Base-by-base conservation (phyloP, 441 rosid genomes). In the Kokia cookei region DNA sequence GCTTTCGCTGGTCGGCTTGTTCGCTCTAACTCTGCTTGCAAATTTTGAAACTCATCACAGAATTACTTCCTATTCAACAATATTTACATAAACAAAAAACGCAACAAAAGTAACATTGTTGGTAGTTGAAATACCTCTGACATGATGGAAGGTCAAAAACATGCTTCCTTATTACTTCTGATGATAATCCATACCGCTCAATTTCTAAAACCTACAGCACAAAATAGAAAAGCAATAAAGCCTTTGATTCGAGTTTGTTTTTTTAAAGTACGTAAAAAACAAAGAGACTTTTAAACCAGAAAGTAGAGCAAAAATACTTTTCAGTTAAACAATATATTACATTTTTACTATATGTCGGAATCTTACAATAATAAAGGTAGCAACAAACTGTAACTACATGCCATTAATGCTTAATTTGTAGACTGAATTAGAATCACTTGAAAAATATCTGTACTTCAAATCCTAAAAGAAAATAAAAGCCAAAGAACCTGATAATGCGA, bases 91-190 rank as follows among this genome's bases (percentile, higher is more conserved):
- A 32, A 50, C 9, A 27, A 35, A 7, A 68, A 68, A 29, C 32
- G 47, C 15, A 51, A 68, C 45, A 51, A 68, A 68, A 68, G 45
- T 50, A 8, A 68, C 14, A 68, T 68, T 32, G 10, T n/a, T 29
- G 72, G 47, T 29, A 29, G 27, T 68, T 73, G 66, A 47, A 73
- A 58, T 87, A 90, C 99, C 95, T 87, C 70, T 63, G 77, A 80
- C 65, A 81, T 74, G 94, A 93, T 72, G 92, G 88, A 76, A 88
- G 81, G 60, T 85, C 82, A 74, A 85, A 82, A 70, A 88, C 91
- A 82, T 75, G 79, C 80, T 88, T 82, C 75, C 89, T 78, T 74
- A 90, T 76, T 60, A 73, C 78, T 67, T 90, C 87, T 13, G 78
- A 75, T 69, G 85, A 82, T 48, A 84, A 74, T 74, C 83, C 95